Evolutionary conservation across 2,329 filamentous ascomycete species (phyloP).

Genomic region (Nothophaeocryptopus gaeumannii): DNA sequence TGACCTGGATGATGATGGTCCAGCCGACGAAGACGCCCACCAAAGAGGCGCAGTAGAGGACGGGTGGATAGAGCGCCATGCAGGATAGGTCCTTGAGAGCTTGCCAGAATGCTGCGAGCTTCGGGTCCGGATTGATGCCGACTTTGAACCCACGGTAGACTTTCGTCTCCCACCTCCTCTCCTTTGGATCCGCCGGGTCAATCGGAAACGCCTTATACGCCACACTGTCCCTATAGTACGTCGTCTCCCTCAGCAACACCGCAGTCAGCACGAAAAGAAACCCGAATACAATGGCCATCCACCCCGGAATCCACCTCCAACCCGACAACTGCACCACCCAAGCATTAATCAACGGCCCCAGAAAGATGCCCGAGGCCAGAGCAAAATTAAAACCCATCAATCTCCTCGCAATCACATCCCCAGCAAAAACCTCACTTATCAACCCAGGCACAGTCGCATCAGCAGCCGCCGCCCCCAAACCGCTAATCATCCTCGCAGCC

Average conservation of each 20-base stretch:
- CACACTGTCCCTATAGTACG: constrained; percentile 8
- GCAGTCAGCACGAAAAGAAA: constrained; percentile 25
- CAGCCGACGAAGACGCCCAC: constrained; percentile 30
- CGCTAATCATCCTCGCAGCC: constrained; percentile 27
- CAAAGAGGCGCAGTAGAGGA: constrained; percentile 24
- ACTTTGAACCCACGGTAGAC: background rate
- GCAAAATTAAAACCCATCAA: constrained; percentile 42
- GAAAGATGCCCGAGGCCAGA: constrained; percentile 37
- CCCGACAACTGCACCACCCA: constrained; percentile 27
- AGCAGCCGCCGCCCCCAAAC: constrained; percentile 34
- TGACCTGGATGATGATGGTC: constrained; percentile 30
- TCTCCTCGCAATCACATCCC: constrained; percentile 36
- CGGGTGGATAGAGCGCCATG: constrained; percentile 27
- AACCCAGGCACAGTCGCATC: constrained; percentile 39
- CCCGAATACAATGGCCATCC: constrained; percentile 29
- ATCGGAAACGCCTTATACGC: background rate
- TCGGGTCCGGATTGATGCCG: background rate
- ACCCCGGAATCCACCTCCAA: constrained; percentile 31
- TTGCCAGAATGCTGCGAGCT: constrained; percentile 8
- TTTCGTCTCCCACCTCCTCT: background rate
- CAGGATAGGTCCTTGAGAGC: constrained; percentile 24
- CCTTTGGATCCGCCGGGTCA: background rate
- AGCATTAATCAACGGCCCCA: constrained; percentile 38
- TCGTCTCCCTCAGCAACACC: constrained; percentile 30
- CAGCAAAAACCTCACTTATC: constrained; percentile 38